Percentiles rank a stretch among this genome's conserved stretches.
phyloP scores from a whole-genome alignment of 805 yeast species.

The Starmerella bombi region DNA sequence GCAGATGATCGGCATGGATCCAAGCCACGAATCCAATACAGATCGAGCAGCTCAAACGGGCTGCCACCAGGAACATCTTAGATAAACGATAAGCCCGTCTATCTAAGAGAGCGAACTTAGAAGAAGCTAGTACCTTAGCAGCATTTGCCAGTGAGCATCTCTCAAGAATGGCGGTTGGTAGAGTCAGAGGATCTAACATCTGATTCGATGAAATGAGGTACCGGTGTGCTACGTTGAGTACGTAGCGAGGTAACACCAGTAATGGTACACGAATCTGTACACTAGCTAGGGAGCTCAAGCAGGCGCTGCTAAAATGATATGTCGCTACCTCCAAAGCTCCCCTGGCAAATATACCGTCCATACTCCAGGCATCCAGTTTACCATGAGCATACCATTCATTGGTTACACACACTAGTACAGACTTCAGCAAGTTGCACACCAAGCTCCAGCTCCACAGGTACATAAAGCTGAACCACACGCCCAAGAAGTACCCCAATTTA shows the following conservation, averaged over 20 bases:
- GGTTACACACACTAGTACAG: conserved; percentile 27
- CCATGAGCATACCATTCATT: conserved; percentile 31
- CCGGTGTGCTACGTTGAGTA: conserved; percentile 20
- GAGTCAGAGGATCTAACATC: conserved; percentile 28
- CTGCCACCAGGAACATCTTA: conserved; percentile 29
- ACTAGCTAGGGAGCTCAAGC: conserved; percentile 25
- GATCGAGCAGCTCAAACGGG: conserved; percentile 29
- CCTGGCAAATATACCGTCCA: conserved; percentile 4
- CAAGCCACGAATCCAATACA: conserved; percentile 30
- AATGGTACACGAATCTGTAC: conserved; percentile 28
- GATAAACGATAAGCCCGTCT: conserved; percentile 29
- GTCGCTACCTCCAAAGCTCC: conserved; percentile 21
- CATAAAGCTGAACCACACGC: conserved; percentile 26
- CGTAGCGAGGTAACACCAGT: conserved; percentile 27
- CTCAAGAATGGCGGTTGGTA: conserved; percentile 29
- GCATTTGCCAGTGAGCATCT: conserved; percentile 27
- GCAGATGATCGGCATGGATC: conserved; percentile 30
- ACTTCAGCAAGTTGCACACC: conserved; percentile 29
- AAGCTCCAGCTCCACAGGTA: conserved; percentile 35
- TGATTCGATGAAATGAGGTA: conserved; percentile 5
- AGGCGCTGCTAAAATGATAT: conserved; percentile 29
- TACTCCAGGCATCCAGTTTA: conserved; percentile 14
- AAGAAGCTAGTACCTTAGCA: conserved; percentile 20
- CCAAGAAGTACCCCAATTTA: conserved; percentile 18
- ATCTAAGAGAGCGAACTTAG: conserved; percentile 16